phyloP scores from a whole-genome alignment of 2,329 filamentous ascomycete genomes.

The Geosmithia morbida region DNA sequence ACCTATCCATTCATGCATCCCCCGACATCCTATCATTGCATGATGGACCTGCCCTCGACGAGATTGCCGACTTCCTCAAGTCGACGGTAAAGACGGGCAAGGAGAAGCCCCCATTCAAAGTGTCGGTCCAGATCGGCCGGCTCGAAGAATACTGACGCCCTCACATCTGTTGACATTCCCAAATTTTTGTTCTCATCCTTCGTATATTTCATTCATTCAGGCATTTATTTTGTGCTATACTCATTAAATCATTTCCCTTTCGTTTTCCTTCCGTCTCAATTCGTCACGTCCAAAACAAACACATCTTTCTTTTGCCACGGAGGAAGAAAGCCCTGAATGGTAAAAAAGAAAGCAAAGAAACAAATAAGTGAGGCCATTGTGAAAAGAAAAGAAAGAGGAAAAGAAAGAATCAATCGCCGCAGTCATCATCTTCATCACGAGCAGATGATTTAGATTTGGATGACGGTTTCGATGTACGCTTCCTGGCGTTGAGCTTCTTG shows the following conservation, averaged over 20 bases:
- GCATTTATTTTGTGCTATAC: not conserved
- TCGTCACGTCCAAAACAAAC: not conserved
- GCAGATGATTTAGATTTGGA: conserved; percentile 10
- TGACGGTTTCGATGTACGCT: conserved; percentile 11
- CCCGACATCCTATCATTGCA: conserved; percentile 7
- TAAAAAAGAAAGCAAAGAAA: not conserved
- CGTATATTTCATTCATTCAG: not conserved
- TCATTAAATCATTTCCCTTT: not conserved
- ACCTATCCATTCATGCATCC: conserved; percentile 19
- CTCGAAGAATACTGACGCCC: conserved; percentile 1
- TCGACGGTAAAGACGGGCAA: conserved; percentile 15
- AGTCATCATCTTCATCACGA: conserved; percentile 6
- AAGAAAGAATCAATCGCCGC: conserved; percentile 9
- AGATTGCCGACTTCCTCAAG: conserved; percentile 18
- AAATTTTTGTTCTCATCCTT: not conserved
- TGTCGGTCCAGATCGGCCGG: conserved; percentile 13
- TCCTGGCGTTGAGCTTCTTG: conserved; percentile 21
- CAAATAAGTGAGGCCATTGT: not conserved
- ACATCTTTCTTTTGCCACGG: not conserved
- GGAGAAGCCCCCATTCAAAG: conserved; percentile 16
- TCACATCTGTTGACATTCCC: not conserved
- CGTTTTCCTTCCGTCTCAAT: not conserved
- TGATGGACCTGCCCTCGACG: conserved; percentile 15
- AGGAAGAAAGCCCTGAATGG: not conserved
- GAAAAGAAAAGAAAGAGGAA: conserved; percentile 2